Evolutionary conservation across 106 monocot genomes (phyloP).

Genomic region (Agapanthus africanus): DNA sequence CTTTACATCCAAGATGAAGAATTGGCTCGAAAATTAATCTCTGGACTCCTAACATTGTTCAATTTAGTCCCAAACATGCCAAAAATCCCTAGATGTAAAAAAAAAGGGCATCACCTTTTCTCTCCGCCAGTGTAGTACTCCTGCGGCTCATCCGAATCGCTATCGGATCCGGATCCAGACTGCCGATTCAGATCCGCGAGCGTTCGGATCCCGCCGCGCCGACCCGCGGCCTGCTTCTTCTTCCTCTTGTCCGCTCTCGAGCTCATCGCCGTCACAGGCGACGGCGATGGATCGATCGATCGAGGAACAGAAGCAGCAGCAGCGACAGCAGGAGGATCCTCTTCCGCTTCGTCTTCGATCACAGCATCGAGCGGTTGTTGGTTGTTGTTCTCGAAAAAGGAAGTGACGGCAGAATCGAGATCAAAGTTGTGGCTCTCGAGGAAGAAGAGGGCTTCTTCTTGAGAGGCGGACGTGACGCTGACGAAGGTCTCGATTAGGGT

Average conservation of each 20-base stretch:
- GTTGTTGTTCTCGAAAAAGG: slow-evolving; percentile 54
- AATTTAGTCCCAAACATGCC: too few species aligned
- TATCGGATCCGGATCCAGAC: slow-evolving; percentile 36
- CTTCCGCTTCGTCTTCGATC: not conserved
- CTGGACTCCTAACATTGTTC: too few species aligned
- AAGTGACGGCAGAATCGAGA: slow-evolving; percentile 57
- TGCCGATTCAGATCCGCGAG: slow-evolving; percentile 71
- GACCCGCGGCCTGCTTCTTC: slow-evolving; percentile 21
- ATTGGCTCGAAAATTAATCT: too few species aligned
- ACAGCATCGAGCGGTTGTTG: not conserved
- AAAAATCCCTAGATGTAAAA: too few species aligned
- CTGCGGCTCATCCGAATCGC: slow-evolving; percentile 61
- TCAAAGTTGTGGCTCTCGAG: slow-evolving; percentile 69
- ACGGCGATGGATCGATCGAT: not conserved
- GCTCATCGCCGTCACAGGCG: not conserved
- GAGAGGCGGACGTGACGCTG: slow-evolving; percentile 45
- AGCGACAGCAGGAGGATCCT: not conserved
- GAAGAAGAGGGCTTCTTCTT: slow-evolving; percentile 65
- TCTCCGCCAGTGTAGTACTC: slow-evolving; percentile 94
- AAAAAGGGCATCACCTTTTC: slow-evolving; percentile 91
- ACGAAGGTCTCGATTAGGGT: slow-evolving; percentile 39
- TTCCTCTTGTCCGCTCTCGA: slow-evolving; percentile 5
- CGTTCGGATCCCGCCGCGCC: slow-evolving; percentile 52
- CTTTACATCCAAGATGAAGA: too few species aligned
- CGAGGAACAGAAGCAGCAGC: not conserved